Evolutionary conservation across 495 filamentous ascomycete species (phyloP).

Genomic region (Pyrenula aspistea): DNA sequence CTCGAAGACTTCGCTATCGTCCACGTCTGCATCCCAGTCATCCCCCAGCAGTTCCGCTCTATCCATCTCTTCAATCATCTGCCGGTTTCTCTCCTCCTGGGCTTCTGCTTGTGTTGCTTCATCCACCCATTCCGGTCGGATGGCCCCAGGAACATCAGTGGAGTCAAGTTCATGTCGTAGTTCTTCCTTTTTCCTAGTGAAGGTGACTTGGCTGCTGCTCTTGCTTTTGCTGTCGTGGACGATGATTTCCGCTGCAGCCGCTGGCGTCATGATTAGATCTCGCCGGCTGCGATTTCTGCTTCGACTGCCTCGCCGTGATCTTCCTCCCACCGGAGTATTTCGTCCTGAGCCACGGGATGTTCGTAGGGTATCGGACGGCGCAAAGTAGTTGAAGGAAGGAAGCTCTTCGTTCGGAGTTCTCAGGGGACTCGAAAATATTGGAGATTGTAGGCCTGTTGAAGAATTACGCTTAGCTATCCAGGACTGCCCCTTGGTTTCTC

Average conservation of each 20-base stretch:
- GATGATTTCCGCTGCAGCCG: not conserved
- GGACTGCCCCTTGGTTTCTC: constrained; percentile 67
- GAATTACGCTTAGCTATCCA: constrained; percentile 65
- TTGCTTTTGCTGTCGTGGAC: not conserved
- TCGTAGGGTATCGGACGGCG: not conserved
- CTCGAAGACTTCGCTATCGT: not conserved
- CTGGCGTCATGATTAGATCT: not conserved
- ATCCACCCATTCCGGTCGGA: not conserved
- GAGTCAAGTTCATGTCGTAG: not conserved
- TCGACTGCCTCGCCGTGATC: not conserved
- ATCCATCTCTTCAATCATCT: not conserved
- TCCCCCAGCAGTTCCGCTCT: not conserved
- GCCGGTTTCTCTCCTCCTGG: not conserved
- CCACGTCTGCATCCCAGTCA: not conserved
- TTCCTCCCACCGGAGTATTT: not conserved
- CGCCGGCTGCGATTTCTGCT: not conserved
- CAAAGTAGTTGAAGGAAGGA: not conserved
- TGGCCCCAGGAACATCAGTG: not conserved
- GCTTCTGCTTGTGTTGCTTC: not conserved
- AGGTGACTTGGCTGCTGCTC: not conserved
- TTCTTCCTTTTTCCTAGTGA: not conserved
- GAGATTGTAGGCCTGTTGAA: constrained; percentile 34
- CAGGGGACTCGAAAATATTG: not conserved
- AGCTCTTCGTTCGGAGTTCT: not conserved
- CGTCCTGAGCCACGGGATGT: not conserved